Evolutionary conservation across 192 early-diverging fungal genomes (phyloP), one percentile per base, ranked within the genome.

Genomic region (Spinellus fusiger): DNA sequence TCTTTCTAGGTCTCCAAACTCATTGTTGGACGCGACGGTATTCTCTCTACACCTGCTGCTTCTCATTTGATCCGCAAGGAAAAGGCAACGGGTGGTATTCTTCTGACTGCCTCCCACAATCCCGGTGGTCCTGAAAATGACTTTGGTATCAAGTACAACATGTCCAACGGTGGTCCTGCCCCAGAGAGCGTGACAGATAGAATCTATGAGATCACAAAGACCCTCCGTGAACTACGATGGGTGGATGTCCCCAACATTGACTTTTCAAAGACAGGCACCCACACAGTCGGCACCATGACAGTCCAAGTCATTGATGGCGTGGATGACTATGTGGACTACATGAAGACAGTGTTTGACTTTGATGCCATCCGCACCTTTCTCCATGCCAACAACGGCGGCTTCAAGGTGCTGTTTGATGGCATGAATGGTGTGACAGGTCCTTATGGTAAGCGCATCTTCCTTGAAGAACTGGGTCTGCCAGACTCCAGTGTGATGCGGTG

Each of bases 71-170:
- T 98, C 64, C 86, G 93, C 61, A 88, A 88, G 63, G 78, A 77
- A 73, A 80, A 90, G 61, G 93, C 95, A 37, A 92, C 91, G 37
- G 86, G 91, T 69, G 96, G 95, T 49, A 96, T 98, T 50, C 82
- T 98, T 49, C 76, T 98, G 64, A 97, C 94, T n/a, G 96, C 96
- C 12, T 96, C 94, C 28, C 96, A 98, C 80, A 98, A 98, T 78
- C 95, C 96, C 18, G 96, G 96, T 51, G 96, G 96, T 49, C 96
- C 96, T 26, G 80, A 93, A 29, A 89, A 93, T 64, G 96, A 98
- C 75, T 98, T 98, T 84, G 96, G 96, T 52, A 95, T 98, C 74
- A 98, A 98, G 77, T 98, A 92, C 77, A 98, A 98, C 77, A 87
- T 88, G 62, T 78, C 81, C 81, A 98, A 96, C 73, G 96, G 96